Evolutionary conservation across 140 eudicot species (phyloP), one percentile per base, ranked within the genome.

Genomic region (Eryngium alpinum): DNA sequence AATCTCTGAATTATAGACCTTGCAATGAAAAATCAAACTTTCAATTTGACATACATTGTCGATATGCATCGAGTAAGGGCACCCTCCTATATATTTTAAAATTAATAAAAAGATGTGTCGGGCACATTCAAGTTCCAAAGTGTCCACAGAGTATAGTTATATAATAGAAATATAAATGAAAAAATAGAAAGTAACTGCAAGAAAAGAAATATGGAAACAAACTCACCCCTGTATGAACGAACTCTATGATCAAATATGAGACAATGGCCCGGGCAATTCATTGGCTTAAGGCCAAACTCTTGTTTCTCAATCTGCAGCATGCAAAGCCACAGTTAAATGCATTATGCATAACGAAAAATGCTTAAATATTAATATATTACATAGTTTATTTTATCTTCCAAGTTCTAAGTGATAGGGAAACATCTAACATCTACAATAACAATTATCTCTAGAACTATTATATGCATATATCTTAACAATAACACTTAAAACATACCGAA

Each of bases 241-340:
- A 92, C 98, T 87, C 97, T 86, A 72, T 90, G 85, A 84, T 94
- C 94, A 81, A 94, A 94, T 65, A 94, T 89, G 83, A 92, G 85
- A 83, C 98, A 94, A 81, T 94, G 98, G 52, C 98, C 98, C 0
- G 98, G 98, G 84, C 98, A 94, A 82, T 94, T 94, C 98, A 94
- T 94, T 60, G 98, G 99, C 88, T 94, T 94, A 28, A 94, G 95
- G 43, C 97, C 99, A 57, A 92, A 94, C 79, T 89, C 93, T 89
- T 94, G 97, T 69, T 94, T 88, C 38, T 94, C 98, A 56, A 94
- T 87, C 98, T 94, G 93, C 87, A 83, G 18, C 22, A 69, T 62
- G 65, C 78, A 18, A 52, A 14, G 56, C 59, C 62, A 75, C 43
- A 25, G 12, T 22, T 24, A 73, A 34, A 22, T 18, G 10, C 22